These are phyloP conservation scores for Graphium sp. DNA, from an alignment of 2,329 filamentous ascomycete genomes.

Conservation along the genomic window DNA sequence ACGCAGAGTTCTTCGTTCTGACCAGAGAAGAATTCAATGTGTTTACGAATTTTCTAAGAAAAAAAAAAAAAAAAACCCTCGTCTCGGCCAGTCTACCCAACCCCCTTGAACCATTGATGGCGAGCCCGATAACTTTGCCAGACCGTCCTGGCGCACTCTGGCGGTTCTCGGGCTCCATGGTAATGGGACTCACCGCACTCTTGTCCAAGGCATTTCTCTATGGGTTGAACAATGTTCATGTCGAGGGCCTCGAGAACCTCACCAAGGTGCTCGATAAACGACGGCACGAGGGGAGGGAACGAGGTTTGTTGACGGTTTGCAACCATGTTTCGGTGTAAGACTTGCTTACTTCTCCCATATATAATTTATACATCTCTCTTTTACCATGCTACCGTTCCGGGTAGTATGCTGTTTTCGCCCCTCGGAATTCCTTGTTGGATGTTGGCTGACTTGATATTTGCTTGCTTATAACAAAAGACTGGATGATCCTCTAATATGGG, in stretches of 20 bases:
- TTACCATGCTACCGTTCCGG: too few species aligned
- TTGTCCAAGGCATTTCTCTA: constrained; percentile 62
- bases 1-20: too few species aligned
- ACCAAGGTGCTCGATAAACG: constrained; percentile 60
- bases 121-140: constrained; percentile 6
- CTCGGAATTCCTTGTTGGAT: background rate
- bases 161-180: constrained; percentile 55
- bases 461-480: constrained; percentile 34
- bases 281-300: constrained; percentile 43
- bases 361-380: too few species aligned
- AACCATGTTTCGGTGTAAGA: constrained; percentile 24
- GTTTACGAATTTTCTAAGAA: too few species aligned
- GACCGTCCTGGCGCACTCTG: constrained; percentile 45
- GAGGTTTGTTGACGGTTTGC: constrained; percentile 62
- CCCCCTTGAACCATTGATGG: constrained; percentile 1
- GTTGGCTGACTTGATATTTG: background rate
- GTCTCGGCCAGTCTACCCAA: background rate
- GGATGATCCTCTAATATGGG: constrained; percentile 92
- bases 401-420: too few species aligned
- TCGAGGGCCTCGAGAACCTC: constrained; percentile 61
- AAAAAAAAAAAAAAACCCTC: background rate
- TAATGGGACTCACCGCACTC: constrained; percentile 57
- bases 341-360: constrained; percentile 38
- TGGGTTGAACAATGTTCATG: constrained; percentile 57
- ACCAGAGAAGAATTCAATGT: too few species aligned